A percentile compares a stretch with the other conserved stretches of the same genome.
phyloP scores from a whole-genome alignment of 2,329 filamentous ascomycete species.

The Immersiporthe knoxdaviesiana region DNA sequence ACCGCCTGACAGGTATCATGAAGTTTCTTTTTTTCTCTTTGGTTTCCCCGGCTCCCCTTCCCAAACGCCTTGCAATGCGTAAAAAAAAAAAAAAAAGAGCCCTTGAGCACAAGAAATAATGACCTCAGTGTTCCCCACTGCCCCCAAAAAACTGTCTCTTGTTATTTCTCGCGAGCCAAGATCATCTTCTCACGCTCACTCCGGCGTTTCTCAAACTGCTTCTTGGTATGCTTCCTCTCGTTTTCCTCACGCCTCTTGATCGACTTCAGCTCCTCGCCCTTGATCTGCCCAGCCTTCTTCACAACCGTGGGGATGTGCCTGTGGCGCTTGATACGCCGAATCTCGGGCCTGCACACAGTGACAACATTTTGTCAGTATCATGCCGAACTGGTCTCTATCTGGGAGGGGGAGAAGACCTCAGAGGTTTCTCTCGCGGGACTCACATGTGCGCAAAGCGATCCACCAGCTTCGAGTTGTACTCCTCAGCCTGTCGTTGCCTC shows the following conservation, averaged over 20 bases:
- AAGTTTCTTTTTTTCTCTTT: constrained; percentile 11
- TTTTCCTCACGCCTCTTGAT: constrained; percentile 95
- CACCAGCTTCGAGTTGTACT: constrained; percentile 87
- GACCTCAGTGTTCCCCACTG: neutral
- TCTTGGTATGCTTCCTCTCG: constrained; percentile 86
- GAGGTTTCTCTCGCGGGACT: constrained; percentile 11
- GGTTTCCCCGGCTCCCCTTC: neutral
- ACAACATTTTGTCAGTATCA: neutral
- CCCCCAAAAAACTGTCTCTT: neutral
- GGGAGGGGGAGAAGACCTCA: neutral
- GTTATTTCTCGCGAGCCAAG: constrained; percentile 63
- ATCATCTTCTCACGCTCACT: constrained; percentile 85
- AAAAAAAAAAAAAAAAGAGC: constrained; percentile 4
- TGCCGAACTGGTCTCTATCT: no score
- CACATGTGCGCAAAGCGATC: constrained; percentile 86
- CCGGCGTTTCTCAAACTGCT: constrained; percentile 67
- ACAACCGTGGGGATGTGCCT: constrained; percentile 89
- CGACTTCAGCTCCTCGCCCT: constrained; percentile 81
- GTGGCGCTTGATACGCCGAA: constrained; percentile 86
- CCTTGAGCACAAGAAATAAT: neutral
- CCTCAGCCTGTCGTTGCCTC: constrained; percentile 81
- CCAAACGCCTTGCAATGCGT: constrained; percentile 31
- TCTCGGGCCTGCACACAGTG: constrained; percentile 64
- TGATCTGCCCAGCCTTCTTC: constrained; percentile 96
- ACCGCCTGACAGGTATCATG: constrained; percentile 26